Conservation (phyloP, 805 yeast genomes). For the Starmerella lactis-condensi region DNA sequence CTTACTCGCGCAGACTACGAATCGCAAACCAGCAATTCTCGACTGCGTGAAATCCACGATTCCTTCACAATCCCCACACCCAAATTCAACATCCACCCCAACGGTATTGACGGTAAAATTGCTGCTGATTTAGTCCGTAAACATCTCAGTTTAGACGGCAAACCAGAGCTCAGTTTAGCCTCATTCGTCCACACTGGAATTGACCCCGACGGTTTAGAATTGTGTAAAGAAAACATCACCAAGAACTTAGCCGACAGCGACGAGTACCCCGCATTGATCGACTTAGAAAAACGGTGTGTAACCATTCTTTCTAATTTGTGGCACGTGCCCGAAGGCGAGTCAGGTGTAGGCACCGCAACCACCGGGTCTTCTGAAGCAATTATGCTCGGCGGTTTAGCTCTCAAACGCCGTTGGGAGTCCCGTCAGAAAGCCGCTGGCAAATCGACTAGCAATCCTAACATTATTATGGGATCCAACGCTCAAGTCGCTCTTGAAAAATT, state of each 20-base stretch:
- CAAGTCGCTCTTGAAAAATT: slow-evolving; percentile 90
- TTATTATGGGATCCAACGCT: slow-evolving; percentile 79
- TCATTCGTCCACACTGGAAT: slow-evolving; percentile 69
- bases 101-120: slow-evolving; percentile 33
- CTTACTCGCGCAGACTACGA: no score
- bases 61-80: slow-evolving; percentile 21
- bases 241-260: slow-evolving; percentile 86
- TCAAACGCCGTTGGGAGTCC: slow-evolving; percentile 79
- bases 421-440: slow-evolving; percentile 41
- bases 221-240: slow-evolving; percentile 52
- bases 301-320: slow-evolving; percentile 63
- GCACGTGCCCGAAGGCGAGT: slow-evolving; percentile 41
- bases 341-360: slow-evolving; percentile 71
- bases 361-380: slow-evolving; percentile 91
- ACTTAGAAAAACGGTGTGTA: slow-evolving; percentile 63
- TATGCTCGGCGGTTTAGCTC: slow-evolving; percentile 80
- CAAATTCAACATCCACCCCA: slow-evolving; percentile 42
- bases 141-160: slow-evolving; percentile 67
- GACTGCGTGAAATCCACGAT: background rate
- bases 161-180: slow-evolving; percentile 68
- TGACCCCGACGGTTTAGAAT: slow-evolving; percentile 33
- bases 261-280: slow-evolving; percentile 75
- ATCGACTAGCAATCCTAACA: slow-evolving; percentile 51
- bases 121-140: slow-evolving; percentile 51
- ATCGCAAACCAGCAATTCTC: no score